phyloP scores from a whole-genome alignment of 2,329 filamentous ascomycete genomes.

The Intubia oerlemansii region DNA sequence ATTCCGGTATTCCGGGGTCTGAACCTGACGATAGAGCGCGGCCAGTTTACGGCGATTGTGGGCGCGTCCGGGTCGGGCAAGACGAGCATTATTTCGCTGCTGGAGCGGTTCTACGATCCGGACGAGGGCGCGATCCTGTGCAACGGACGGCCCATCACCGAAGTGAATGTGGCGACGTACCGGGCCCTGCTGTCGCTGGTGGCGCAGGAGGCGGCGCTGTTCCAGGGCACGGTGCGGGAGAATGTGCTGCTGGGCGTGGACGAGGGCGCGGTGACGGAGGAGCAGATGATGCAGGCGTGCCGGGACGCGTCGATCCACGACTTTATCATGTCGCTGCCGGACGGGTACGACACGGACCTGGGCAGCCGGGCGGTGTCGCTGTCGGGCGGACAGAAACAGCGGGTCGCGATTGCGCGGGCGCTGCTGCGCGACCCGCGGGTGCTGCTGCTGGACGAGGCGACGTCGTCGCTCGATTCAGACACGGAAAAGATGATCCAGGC shows the following conservation, averaged over 20 bases:
- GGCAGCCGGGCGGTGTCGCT: conserved; percentile 47
- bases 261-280: conserved; percentile 27
- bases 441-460: conserved; percentile 37
- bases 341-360: conserved; percentile 31
- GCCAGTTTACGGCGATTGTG: conserved; percentile 50
- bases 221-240: conserved; percentile 45
- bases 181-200: conserved; percentile 47
- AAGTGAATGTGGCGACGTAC: conserved; percentile 38
- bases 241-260: conserved; percentile 47
- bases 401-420: conserved; percentile 33
- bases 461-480: conserved; percentile 35
- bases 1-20: conserved; percentile 36
- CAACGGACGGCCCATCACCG: conserved; percentile 36
- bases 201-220: conserved; percentile 53
- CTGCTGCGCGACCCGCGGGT: conserved; percentile 28
- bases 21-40: conserved; percentile 41
- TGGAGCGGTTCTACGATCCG: conserved; percentile 52
- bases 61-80: conserved; percentile 49
- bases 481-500: conserved; percentile 38
- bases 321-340: conserved; percentile 43
- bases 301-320: conserved; percentile 47
- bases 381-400: conserved; percentile 58
- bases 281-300: conserved; percentile 28
- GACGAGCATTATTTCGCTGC: conserved; percentile 44
- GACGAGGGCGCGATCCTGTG: conserved; percentile 41